Evolutionary conservation across 495 filamentous ascomycete genomes (phyloP).

Genomic region (Emericellopsis terricola): DNA sequence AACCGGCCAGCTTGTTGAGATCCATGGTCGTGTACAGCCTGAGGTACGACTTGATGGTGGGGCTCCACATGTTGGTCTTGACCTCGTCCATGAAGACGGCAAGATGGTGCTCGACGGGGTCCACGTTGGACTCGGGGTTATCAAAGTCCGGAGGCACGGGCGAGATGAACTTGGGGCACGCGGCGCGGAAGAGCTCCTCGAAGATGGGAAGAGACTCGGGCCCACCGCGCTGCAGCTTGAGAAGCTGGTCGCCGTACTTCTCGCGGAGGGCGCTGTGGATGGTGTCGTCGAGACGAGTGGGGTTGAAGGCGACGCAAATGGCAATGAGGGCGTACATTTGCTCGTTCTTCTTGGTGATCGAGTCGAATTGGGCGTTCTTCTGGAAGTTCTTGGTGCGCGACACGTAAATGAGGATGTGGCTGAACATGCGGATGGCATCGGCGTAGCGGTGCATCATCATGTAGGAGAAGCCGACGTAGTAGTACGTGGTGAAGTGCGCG

Average conservation of each 20-base stretch:
- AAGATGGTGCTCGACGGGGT: constrained; percentile 93
- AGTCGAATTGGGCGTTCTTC: constrained; percentile 94
- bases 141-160: constrained; percentile 96
- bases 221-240: constrained; percentile 85
- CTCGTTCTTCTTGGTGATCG: constrained; percentile 98
- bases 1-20: constrained; percentile 90
- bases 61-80: constrained; percentile 88
- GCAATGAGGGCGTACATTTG: constrained; percentile 99
- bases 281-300: constrained; percentile 91
- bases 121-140: constrained; percentile 79
- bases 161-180: constrained; percentile 98
- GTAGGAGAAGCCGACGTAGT: constrained; percentile 99
- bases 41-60: constrained; percentile 91
- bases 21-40: constrained; percentile 99
- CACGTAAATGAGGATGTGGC: constrained; percentile 97
- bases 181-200: constrained; percentile 86
- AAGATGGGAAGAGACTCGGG: constrained; percentile 89
- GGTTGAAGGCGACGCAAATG: constrained; percentile 95
- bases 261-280: constrained; percentile 95
- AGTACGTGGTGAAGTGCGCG: constrained; percentile 98
- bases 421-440: constrained; percentile 98
- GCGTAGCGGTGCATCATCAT: constrained; percentile 99
- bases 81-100: constrained; percentile 98
- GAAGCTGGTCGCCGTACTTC: constrained; percentile 96
- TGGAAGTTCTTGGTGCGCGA: constrained; percentile 99